phyloP scores from a whole-genome alignment of 768 basidiomycete genomes.

The Lactarius psammicola region DNA sequence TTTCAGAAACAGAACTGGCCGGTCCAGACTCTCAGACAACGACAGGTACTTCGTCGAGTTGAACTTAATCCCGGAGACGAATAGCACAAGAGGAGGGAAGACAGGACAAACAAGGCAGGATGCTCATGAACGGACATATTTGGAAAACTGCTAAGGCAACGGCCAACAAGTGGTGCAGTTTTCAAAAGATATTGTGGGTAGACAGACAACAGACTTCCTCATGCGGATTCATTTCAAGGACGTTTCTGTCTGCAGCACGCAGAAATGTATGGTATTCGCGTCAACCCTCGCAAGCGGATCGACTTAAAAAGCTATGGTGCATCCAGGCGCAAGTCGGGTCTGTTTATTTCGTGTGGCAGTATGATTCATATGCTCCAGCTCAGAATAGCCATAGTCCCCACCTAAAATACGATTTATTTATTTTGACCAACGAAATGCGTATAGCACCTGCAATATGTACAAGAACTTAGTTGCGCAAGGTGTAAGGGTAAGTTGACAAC shows the following conservation, averaged over 20 bases:
- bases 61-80: background rate
- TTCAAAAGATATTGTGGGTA: background rate
- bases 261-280: too few species aligned
- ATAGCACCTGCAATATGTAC: background rate
- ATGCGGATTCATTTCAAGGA: background rate
- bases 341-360: background rate
- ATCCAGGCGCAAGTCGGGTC: background rate
- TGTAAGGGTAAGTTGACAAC: background rate
- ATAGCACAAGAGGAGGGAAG: background rate
- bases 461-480: background rate
- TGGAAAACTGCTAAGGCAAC: background rate
- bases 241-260: too few species aligned
- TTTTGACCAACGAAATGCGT: background rate
- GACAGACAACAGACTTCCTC: background rate
- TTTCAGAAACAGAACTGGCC: background rate
- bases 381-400: background rate
- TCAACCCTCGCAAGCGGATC: too few species aligned
- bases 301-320: background rate
- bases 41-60: too few species aligned
- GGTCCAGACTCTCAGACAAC: too few species aligned
- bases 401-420: background rate
- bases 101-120: background rate
- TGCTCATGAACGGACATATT: background rate
- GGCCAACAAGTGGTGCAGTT: background rate
- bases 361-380: background rate